These are phyloP conservation scores for Torulaspora globosa DNA, from an alignment of 1,139 yeast genomes.

Conservation along the genomic window DNA sequence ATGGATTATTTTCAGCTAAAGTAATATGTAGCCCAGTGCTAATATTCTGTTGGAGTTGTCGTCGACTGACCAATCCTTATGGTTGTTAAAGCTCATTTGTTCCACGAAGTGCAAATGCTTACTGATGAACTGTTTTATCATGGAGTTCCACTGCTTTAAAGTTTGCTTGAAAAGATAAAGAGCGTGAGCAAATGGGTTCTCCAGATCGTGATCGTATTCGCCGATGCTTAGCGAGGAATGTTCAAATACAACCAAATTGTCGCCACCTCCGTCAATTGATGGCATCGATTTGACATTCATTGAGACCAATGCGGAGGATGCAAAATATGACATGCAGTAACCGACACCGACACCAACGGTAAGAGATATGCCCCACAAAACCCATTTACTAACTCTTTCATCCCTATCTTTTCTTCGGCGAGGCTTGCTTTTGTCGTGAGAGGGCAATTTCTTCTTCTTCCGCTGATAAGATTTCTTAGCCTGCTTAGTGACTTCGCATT, in stretches of 20 bases:
- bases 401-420: conserved; percentile 12
- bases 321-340: conserved; percentile 23
- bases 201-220: conserved; percentile 14
- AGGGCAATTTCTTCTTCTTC: conserved; percentile 9
- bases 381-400: conserved; percentile 23
- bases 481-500: conserved; percentile 19
- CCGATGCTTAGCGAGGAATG: conserved; percentile 13
- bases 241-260: conserved; percentile 13
- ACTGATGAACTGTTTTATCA: conserved; percentile 18
- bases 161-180: conserved; percentile 19
- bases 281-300: conserved; percentile 11
- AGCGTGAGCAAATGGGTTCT: conserved; percentile 18
- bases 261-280: conserved; percentile 9
- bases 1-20: conserved; percentile 1
- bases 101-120: conserved; percentile 15
- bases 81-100: conserved; percentile 5
- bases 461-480: conserved; percentile 12
- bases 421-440: conserved; percentile 9
- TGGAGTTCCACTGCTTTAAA: conserved; percentile 18
- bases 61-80: conserved; percentile 13
- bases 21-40: conserved; percentile 15
- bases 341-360: conserved; percentile 35
- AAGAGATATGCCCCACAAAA: conserved; percentile 31
- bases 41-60: conserved; percentile 14
- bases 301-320: conserved; percentile 18